Evolutionary conservation across 495 filamentous ascomycete species (phyloP).

Genomic region (Tetracladium setigerum): DNA sequence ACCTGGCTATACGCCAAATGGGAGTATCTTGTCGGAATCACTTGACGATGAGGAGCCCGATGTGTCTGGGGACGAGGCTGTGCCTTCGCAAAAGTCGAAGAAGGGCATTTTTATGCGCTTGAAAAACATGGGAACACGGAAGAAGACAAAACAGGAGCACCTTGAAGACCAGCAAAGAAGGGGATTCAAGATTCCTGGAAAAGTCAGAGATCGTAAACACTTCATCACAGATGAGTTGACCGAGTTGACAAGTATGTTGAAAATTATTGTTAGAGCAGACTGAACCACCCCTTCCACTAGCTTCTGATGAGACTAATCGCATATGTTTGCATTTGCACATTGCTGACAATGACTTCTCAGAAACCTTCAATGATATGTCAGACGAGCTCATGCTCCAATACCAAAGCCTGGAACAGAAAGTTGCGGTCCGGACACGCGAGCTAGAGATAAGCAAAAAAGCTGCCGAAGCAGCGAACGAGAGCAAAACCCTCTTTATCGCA

Average conservation of each 20-base stretch:
- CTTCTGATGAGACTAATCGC: not conserved
- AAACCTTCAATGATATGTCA: slow-evolving; percentile 89
- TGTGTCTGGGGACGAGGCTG: slow-evolving; percentile 20
- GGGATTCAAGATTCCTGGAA: slow-evolving; percentile 73
- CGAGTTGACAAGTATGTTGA: slow-evolving; percentile 52
- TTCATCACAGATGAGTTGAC: slow-evolving; percentile 79
- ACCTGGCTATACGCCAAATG: slow-evolving; percentile 41
- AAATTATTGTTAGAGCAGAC: not conserved
- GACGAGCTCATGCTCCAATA: slow-evolving; percentile 86
- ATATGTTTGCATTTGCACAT: no score
- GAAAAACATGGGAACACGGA: slow-evolving; percentile 21
- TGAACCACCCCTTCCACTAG: not conserved
- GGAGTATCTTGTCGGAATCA: slow-evolving; percentile 33
- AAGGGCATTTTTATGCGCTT: slow-evolving; percentile 31
- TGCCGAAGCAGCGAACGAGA: slow-evolving; percentile 86
- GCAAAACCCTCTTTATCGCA: slow-evolving; percentile 91
- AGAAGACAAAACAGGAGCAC: slow-evolving; percentile 24
- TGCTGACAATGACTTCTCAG: slow-evolving; percentile 3
- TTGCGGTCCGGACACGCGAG: slow-evolving; percentile 72
- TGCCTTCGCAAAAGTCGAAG: slow-evolving; percentile 25
- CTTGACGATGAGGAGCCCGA: slow-evolving; percentile 30
- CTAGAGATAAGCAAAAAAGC: slow-evolving; percentile 84
- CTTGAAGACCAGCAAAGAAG: slow-evolving; percentile 41
- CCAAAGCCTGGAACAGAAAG: slow-evolving; percentile 72
- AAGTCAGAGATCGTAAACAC: slow-evolving; percentile 69